Base-by-base conservation (phyloP, 1,284 basidiomycete species). In the Filobasidium uniguttulatum region DNA sequence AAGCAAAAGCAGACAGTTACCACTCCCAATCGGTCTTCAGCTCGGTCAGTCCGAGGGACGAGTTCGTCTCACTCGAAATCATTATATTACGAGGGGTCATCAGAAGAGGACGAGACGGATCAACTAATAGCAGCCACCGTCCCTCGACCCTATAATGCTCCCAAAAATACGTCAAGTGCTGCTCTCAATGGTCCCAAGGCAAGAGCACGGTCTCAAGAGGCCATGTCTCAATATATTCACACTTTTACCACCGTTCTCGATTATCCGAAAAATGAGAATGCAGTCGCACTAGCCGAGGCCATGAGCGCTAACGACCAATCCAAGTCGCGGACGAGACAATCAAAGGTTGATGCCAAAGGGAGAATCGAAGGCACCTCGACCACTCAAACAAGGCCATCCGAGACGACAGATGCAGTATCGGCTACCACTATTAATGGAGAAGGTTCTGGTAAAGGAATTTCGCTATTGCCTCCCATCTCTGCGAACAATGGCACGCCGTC, bases 211-310 rank as follows among this genome's bases (percentile, higher is more conserved):
- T 20, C 40, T 10, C 20, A 33, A 12, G 44, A 46, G 17, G 44
- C 22, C 9, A 28, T 30, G 3, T 28, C 44, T 8, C 26, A 33
- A 22, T 52, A 52, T n/a, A 52, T 48, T 35, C 48, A 54, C n/a
- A 49, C 48, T 2, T 54, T 54, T 34, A 49, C 48, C 2, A 54
- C 48, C 29, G 43, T 41, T 6, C 44, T 54, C n/a, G 52, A 54
- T 46, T 50, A 50, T 34, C 52, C 52, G 20, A 46, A 50, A 23
- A 40, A 22, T 9, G 25, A 20, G 10, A 14, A 26, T 6, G 23
- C 22, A 17, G 26, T 10, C 26, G 14, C 37, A 40, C 9, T 22
- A 9, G 41, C 41, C 9, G 31, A 20, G 10, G 26, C 12, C n/a
- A n/a, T 3, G 4, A 20, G 26, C n/a, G 41, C 28, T 6, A 26